Evolutionary conservation across 495 filamentous ascomycete genomes (phyloP).

Genomic region (Penicillium desertorum): DNA sequence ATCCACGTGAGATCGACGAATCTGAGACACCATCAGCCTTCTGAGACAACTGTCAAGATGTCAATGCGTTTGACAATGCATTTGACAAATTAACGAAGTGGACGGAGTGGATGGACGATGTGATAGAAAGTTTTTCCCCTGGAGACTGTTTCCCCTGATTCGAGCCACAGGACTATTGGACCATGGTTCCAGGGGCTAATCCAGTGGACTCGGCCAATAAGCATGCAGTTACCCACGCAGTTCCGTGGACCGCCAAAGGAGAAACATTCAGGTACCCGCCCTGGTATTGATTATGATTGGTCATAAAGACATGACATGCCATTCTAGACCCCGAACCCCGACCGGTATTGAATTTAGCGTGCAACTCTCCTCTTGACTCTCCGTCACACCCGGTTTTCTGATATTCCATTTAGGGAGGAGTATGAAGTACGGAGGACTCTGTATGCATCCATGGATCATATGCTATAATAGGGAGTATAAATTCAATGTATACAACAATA

Average conservation of each 20-base stretch:
- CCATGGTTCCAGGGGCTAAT: constrained; percentile 28
- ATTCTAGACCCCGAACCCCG: constrained; percentile 20
- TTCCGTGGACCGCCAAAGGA: constrained; percentile 16
- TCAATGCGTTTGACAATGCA: constrained; percentile 4
- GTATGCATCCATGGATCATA: neutral
- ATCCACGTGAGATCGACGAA: constrained; percentile 33
- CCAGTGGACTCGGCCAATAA: constrained; percentile 21
- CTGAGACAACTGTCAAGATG: neutral
- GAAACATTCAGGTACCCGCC: constrained; percentile 34
- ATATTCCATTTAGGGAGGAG: neutral
- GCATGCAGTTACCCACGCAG: constrained; percentile 14
- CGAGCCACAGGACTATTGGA: constrained; percentile 22
- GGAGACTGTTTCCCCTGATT: constrained; percentile 24
- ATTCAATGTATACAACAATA: too few relatives aligned
- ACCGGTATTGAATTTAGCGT: neutral
- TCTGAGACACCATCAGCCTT: constrained; percentile 21
- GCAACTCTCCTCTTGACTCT: neutral
- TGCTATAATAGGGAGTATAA: too few relatives aligned
- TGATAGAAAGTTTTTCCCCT: neutral
- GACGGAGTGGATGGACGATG: neutral
- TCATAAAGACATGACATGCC: constrained; percentile 23
- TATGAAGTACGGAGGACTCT: neutral
- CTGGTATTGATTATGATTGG: constrained; percentile 21
- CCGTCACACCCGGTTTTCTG: neutral
- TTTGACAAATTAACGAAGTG: neutral